Base-by-base conservation (phyloP, 768 basidiomycete species). In the Cyclocybe cylindracea region DNA sequence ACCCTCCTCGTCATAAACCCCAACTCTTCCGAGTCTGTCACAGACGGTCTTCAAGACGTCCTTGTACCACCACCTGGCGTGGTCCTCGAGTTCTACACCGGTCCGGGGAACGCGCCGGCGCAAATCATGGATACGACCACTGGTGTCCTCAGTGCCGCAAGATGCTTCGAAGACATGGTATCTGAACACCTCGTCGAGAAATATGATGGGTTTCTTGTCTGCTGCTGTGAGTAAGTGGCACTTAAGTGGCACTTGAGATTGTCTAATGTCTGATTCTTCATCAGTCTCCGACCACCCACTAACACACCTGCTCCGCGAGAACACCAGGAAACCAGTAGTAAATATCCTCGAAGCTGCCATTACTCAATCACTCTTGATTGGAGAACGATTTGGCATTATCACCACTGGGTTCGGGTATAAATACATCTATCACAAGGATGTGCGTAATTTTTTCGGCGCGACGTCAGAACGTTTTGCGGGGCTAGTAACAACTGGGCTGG, bases 251-350 rank as follows among this genome's bases (percentile, higher is more conserved):
- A 2, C 24, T 24, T 1, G 1, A 8, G 38, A 18, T 19, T 18
- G 14, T 14, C 34, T 29, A 48, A 3, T n/a, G 19, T 43, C 10
- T 14, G 42, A 34, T 51, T 13, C 8, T 36, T 43, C 40, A 13
- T 9, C 38, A 71, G 69, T 73, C 58, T 72, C 70, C 16, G 70
- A 73, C 52, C 72, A 72, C 56, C 68, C 71, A 4, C 58, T 75
- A 19, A 61, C 66, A 2, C 64, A 66, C 40, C 63, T 69, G 56
- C 64, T 73, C 14, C 69, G 68, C 24, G 68, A 70, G 54, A 50
- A 51, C 10, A 66, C 66, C 7, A n/a, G 36, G 7, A 73, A 73
- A 51, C 71, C 71, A 1, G 59, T 56, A 10, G 57, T 72, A 16
- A 70, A 70, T 11, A 73, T 73, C 33, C 60, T 75, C 24, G 66